Percentiles rank a stretch among this genome's conserved stretches.
Evolutionary conservation across 148 eudicot genomes (phyloP).

Genomic region (Dysphania ambrosioides): DNA sequence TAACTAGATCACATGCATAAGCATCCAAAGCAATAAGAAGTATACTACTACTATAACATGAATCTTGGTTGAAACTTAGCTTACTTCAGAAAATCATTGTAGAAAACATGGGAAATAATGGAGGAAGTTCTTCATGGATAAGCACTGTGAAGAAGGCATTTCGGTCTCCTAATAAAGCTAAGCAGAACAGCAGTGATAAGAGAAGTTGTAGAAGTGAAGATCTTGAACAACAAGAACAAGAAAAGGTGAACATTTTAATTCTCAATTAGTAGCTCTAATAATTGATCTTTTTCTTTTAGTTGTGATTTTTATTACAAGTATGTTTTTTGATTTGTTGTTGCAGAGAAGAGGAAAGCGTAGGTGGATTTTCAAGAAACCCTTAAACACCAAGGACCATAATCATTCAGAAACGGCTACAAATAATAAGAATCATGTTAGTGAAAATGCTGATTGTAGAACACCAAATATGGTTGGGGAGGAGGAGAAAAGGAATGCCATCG

Average conservation of each 20-base stretch:
- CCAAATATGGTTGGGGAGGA: constrained; percentile 22
- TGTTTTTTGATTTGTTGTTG: constrained; percentile 17
- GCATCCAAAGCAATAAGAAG: constrained; percentile 9
- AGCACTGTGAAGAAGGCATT: constrained; percentile 64
- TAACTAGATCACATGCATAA: not conserved
- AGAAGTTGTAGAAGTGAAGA: constrained; percentile 52
- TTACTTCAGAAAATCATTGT: not conserved
- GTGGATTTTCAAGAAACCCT: constrained; percentile 57
- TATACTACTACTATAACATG: not conserved
- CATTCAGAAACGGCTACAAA: not conserved
- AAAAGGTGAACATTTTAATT: constrained; percentile 40
- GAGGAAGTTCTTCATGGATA: constrained; percentile 55
- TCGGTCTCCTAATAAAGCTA: constrained; percentile 54
- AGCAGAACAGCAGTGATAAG: constrained; percentile 22
- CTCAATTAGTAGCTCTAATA: not conserved
- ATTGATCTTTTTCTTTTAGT: not conserved
- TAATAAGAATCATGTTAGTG: not conserved
- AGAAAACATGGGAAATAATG: constrained; percentile 51
- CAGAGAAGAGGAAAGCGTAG: constrained; percentile 66
- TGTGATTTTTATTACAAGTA: not conserved
- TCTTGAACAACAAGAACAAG: constrained; percentile 57
- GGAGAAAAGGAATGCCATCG: constrained; percentile 46
- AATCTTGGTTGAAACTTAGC: not conserved
- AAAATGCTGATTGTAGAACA: constrained; percentile 9
- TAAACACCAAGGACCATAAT: constrained; percentile 24